A percentile compares a stretch with the other conserved stretches of the same genome.
Evolutionary conservation across 805 yeast species (phyloP).

Genomic region (Blastobotrys robertii): DNA sequence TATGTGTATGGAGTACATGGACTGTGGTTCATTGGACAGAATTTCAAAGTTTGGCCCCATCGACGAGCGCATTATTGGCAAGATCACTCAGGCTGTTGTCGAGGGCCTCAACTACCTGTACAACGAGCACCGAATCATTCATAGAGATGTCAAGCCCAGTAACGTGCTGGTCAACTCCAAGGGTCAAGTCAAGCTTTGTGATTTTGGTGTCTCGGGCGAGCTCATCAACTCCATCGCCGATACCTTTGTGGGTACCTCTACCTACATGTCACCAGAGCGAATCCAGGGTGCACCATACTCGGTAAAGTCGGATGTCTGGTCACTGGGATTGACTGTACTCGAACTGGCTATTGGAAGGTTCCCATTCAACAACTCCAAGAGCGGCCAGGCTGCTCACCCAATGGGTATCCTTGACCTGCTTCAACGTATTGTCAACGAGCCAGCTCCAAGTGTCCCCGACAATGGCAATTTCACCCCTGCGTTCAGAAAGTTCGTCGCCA

Average conservation of each 20-base stretch:
- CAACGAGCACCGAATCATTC: constrained; percentile 77
- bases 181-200: constrained; percentile 88
- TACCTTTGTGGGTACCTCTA: constrained; percentile 96
- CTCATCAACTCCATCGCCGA: constrained; percentile 90
- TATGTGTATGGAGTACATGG: constrained; percentile 93
- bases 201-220: constrained; percentile 93
- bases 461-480: constrained; percentile 33
- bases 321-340: constrained; percentile 80
- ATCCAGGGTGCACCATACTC: constrained; percentile 92
- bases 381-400: constrained; percentile 17
- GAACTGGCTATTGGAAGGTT: constrained; percentile 81
- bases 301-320: constrained; percentile 97
- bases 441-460: constrained; percentile 63
- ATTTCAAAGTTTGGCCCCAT: constrained; percentile 55
- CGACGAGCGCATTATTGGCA: constrained; percentile 59
- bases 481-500: constrained; percentile 59
- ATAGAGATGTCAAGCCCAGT: constrained; percentile 92
- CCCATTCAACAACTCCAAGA: constrained; percentile 41
- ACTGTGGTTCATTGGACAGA: constrained; percentile 85
- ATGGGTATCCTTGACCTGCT: constrained; percentile 83
- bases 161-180: constrained; percentile 79
- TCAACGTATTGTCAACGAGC: constrained; percentile 89
- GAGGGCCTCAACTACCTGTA: constrained; percentile 77
- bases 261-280: constrained; percentile 96
- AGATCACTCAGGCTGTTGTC: constrained; percentile 65